phyloP scores from a whole-genome alignment of 169 alveolate genomes.

The Plasmodium inui region DNA sequence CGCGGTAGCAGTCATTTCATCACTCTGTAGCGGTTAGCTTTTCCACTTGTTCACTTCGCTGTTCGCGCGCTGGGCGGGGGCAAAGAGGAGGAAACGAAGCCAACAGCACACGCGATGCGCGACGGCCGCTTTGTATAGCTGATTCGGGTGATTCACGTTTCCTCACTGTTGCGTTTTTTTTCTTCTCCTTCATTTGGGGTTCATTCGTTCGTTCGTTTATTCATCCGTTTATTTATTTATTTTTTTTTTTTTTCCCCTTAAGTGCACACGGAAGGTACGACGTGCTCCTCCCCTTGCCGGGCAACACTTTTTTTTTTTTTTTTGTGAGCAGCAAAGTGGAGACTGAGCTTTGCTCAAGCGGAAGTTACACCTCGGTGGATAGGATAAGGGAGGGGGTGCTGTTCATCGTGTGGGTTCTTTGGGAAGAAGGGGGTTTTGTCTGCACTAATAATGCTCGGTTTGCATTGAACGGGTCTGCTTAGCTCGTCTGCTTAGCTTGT shows the following conservation, averaged over 20 bases:
- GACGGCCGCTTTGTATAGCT: neutral
- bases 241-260: neutral
- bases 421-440: too few relatives aligned
- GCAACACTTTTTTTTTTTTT: neutral
- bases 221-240: too few relatives aligned
- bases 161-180: neutral
- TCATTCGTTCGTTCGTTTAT: too few relatives aligned
- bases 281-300: neutral
- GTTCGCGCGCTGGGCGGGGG: neutral
- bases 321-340: neutral
- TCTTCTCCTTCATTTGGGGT: neutral
- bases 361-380: neutral
- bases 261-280: neutral
- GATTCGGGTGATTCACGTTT: neutral
- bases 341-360: neutral
- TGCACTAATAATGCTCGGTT: too few relatives aligned
- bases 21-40: neutral
- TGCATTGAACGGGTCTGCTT: too few relatives aligned
- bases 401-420: neutral
- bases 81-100: neutral
- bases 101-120: neutral
- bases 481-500: too few relatives aligned
- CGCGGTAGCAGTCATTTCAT: neutral
- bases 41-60: too few relatives aligned
- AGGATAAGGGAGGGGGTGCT: neutral